Evolutionary conservation across 768 basidiomycete species (phyloP).

Genomic region (Naganishia vaughanmartiniae): DNA sequence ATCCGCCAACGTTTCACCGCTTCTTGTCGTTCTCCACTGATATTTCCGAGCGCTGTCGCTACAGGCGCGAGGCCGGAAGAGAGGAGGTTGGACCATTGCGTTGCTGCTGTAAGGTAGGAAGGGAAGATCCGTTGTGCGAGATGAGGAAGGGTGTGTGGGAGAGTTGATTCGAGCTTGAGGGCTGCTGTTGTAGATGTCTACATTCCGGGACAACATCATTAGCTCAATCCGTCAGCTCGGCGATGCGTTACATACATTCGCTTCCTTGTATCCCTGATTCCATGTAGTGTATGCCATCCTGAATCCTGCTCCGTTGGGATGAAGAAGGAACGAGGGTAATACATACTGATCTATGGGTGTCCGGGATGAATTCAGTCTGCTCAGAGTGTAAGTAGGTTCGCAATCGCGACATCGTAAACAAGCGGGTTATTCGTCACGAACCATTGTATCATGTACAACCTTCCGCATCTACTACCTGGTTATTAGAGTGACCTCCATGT

Average conservation of each 20-base stretch:
- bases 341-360: neutral
- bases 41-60: neutral
- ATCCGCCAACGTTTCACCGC: conserved; percentile 48
- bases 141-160: conserved; percentile 12
- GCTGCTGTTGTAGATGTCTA: conserved; percentile 23
- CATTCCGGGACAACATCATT: too few relatives aligned
- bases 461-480: too few relatives aligned
- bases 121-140: conserved; percentile 27
- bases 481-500: too few relatives aligned
- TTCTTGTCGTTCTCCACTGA: neutral
- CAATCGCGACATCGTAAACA: neutral
- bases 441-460: too few relatives aligned
- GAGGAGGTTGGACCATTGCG: conserved; percentile 31
- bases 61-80: conserved; percentile 25
- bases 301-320: neutral
- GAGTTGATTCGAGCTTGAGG: conserved; percentile 27
- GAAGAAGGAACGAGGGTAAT: too few relatives aligned
- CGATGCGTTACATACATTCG: conserved; percentile 1
- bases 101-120: conserved; percentile 24
- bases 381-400: too few relatives aligned
- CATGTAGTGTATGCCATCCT: conserved; percentile 29
- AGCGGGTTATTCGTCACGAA: too few relatives aligned
- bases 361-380: neutral
- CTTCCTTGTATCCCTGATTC: conserved; percentile 24
- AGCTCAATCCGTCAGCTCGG: neutral